Evolutionary conservation across 2,329 filamentous ascomycete species (phyloP).

Genomic region (Clonostachys sp.): DNA sequence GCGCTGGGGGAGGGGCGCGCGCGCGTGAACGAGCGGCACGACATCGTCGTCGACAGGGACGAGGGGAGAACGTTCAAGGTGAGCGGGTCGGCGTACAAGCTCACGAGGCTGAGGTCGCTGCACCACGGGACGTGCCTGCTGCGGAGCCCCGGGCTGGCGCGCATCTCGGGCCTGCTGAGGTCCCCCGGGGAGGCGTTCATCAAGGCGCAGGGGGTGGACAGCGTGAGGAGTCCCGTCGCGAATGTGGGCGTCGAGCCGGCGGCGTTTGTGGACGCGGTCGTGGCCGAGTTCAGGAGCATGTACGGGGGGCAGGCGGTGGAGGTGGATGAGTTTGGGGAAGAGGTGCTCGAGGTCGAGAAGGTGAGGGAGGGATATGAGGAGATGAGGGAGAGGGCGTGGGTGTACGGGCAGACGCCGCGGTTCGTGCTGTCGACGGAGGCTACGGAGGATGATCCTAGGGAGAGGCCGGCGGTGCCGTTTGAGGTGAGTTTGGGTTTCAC

Average conservation of each 20-base stretch:
- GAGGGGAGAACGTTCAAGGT: constrained; percentile 60
- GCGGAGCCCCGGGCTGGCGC: constrained; percentile 65
- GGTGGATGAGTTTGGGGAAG: constrained; percentile 39
- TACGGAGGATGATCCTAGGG: constrained; percentile 52
- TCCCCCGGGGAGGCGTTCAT: constrained; percentile 78
- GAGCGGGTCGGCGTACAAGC: constrained; percentile 91
- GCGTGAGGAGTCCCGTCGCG: constrained; percentile 77
- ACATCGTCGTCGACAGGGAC: constrained; percentile 70
- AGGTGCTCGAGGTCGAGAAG: constrained; percentile 25
- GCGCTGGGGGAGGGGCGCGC: constrained; percentile 52
- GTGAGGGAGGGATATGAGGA: constrained; percentile 36
- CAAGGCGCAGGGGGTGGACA: constrained; percentile 81
- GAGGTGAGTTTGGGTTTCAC: constrained; percentile 25
- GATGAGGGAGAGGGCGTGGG: constrained; percentile 63
- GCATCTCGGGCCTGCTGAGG: constrained; percentile 65
- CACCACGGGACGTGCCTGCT: constrained; percentile 93
- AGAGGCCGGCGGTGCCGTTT: constrained; percentile 43
- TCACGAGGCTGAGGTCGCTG: constrained; percentile 74
- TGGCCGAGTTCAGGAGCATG: constrained; percentile 61
- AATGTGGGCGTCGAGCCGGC: constrained; percentile 58
- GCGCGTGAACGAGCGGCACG: constrained; percentile 84
- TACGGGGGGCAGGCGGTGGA: constrained; percentile 39
- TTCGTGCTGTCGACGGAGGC: constrained; percentile 68
- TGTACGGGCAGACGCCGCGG: constrained; percentile 79
- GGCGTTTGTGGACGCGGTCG: constrained; percentile 50